Base-by-base conservation (phyloP, 2,329 filamentous ascomycete species). In the Aspergillus viridinutans region DNA sequence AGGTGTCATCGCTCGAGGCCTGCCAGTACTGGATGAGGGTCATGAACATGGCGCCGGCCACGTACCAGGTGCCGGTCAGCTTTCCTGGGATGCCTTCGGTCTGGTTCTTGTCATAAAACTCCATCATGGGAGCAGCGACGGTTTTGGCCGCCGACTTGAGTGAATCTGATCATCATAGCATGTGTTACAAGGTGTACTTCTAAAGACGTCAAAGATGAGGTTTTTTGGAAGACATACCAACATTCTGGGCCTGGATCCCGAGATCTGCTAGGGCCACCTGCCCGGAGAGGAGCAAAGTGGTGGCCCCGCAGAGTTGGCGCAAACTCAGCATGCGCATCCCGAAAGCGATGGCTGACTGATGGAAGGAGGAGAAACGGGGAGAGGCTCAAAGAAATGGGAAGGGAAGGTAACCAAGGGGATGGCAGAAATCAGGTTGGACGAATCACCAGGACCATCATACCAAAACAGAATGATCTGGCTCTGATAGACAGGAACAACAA, bases 1-100 rank as follows among this genome's bases (percentile, higher is more conserved):
- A 88, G 53, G 79, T 79, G 10, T 74, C 68, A 69, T 89, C 85
- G 59, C 84, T 84, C 0, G 86, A 88, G 54, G 82, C 78, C 60
- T 85, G 82, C 82, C 85, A 87, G 70, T 89, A 89, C 71, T 89
- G 85, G 50, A 90, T 78, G 64, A 88, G 76, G 1, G 84, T 82
- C 63, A 85, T 85, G 79, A 87, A 87, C 78, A 90, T 80, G 23
- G 84, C 83, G 55, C 85, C 83, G 12, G 83, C 84, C 67, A 89
- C 83, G 86, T 86, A 90, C 86, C 86, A 90, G 77, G 88, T 89
- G 73, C 88, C 89, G 8, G 85, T 83, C 29, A 90, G 72, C 56
- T 81, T 74, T 50, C 81, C 81, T 3, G 79, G 79, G 43, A 77
- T 77, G 10, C 73, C 72, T 28, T 76, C 78, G 1, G 78, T 75